Evolutionary conservation across 2,329 filamentous ascomycete species (phyloP), one percentile per base, ranked within the genome.

Genomic region (Gaeumannomyces sp.): DNA sequence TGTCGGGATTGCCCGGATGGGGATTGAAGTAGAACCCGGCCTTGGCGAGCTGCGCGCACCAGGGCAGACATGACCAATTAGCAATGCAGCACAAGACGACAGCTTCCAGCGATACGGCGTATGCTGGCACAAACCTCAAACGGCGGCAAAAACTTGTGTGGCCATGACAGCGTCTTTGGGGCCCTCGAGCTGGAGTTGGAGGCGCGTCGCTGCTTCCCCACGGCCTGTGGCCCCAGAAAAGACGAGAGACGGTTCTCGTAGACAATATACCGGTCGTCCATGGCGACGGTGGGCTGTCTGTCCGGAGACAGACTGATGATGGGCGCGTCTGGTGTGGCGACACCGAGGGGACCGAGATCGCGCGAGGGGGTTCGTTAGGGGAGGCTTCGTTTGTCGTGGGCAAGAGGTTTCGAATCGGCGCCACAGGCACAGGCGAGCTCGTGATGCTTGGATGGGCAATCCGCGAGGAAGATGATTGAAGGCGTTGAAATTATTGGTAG

Each of bases 11-110:
- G 60, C 86, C 83, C 63, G 85, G 81, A 19, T 85, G 86, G 2
- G 95, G 94, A 67, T 88, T 85, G 78, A 92, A 98, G 78, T 89
- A 95, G 79, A 99, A 97, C 53, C 95, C 95, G 65, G 95, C 94
- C 72, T 86, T 87, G 5, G 95, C 94, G 71, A 99, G 88, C 90
- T 97, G 73, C 22, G 5, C 59, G 25, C 58, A 31, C 64, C 33
- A 7, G 10, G 45, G 22, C 6, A 53, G 50, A 60, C 53, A 31
- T 11, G 60, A 38, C 61, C 28, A 16, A 63, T 71, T 50, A 72
- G 68, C 35, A 63, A 67, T 19, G 61, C 62, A 53, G 14, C 19
- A 53, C 59, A 31, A 29, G n/a, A n/a, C 25, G 64, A 61, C 63
- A 72, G 64, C 72, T 75, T 72, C 74, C 76, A 60, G 71, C 72